Conservation (phyloP, 768 basidiomycete genomes). For the Phlebiopsis gigantea region DNA sequence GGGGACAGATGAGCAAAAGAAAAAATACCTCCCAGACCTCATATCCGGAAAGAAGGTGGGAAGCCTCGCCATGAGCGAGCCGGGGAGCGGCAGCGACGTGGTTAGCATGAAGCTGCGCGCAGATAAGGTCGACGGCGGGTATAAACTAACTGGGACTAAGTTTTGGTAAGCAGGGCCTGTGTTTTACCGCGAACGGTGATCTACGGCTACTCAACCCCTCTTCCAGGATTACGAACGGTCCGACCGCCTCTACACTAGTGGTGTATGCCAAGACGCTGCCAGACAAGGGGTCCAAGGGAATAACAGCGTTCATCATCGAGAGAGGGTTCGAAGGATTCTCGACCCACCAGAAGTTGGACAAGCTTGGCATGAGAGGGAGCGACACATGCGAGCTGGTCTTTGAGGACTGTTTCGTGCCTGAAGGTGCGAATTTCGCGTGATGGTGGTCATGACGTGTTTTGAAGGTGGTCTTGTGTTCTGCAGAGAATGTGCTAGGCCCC, state of each 20-base stretch:
- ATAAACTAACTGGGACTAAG: constrained; percentile 82
- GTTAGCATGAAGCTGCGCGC: constrained; percentile 87
- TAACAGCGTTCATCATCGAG: constrained; percentile 90
- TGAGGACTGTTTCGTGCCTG: constrained; percentile 84
- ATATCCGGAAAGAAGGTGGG: constrained; percentile 81
- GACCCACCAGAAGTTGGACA: constrained; percentile 87
- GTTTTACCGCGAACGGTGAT: background rate
- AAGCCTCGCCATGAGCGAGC: constrained; percentile 92
- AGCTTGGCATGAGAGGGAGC: constrained; percentile 94
- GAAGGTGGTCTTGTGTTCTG: constrained; percentile 1
- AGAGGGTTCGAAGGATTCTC: constrained; percentile 80
- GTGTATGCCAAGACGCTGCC: constrained; percentile 90
- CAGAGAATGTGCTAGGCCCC: constrained; percentile 81
- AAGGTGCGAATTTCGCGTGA: constrained; percentile 41
- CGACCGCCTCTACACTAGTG: constrained; percentile 83
- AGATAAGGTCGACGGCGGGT: constrained; percentile 72
- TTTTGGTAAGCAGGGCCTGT: constrained; percentile 62
- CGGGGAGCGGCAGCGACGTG: constrained; percentile 91
- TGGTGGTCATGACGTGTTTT: background rate
- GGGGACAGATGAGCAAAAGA: constrained; percentile 78
- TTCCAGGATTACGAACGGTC: constrained; percentile 90
- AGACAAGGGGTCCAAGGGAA: constrained; percentile 75
- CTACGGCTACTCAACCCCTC: background rate
- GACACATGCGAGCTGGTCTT: constrained; percentile 94
- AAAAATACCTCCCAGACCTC: constrained; percentile 78